Percentiles rank a stretch among this genome's conserved stretches.
Evolutionary conservation across 495 filamentous ascomycete genomes (phyloP).

Genomic region (Neurospora discreta): DNA sequence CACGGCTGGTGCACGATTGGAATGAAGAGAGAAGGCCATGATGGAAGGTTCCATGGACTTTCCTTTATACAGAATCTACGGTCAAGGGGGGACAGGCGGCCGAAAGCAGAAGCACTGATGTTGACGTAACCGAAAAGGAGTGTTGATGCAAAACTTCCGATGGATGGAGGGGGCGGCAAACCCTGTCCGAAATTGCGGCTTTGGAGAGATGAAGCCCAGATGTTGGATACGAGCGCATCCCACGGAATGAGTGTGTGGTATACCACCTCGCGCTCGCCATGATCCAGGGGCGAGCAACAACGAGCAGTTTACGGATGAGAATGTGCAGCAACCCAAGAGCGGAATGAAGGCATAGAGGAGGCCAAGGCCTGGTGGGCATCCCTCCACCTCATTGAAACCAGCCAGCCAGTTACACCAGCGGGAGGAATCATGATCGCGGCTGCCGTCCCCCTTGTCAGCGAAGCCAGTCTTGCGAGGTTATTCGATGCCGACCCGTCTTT

Average conservation of each 20-base stretch:
- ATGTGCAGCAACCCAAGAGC: not conserved
- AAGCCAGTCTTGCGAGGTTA: not conserved
- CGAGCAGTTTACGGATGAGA: not conserved
- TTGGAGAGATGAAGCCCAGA: conserved; percentile 5
- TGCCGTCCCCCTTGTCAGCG: not conserved
- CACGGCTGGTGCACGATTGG: conserved; percentile 4
- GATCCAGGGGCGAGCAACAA: not conserved
- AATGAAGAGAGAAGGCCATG: not conserved
- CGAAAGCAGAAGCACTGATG: not conserved
- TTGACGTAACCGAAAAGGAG: not conserved
- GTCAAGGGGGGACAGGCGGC: not conserved
- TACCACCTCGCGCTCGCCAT: not conserved
- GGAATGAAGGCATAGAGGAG: not conserved
- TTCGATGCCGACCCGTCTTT: not conserved
- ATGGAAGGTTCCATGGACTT: conserved; percentile 4
- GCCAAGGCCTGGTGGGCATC: not conserved
- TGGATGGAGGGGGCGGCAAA: conserved; percentile 15
- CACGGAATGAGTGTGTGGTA: not conserved
- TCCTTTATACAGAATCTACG: not conserved
- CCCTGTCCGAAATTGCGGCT: conserved; percentile 18
- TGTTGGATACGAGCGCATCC: not conserved
- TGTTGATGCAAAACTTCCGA: conserved; percentile 4
- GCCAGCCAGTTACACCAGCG: not conserved
- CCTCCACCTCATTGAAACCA: not conserved
- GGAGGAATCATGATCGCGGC: not conserved